phyloP scores from a whole-genome alignment of 306 rosid genomes.

The Ormosia semicastrata region DNA sequence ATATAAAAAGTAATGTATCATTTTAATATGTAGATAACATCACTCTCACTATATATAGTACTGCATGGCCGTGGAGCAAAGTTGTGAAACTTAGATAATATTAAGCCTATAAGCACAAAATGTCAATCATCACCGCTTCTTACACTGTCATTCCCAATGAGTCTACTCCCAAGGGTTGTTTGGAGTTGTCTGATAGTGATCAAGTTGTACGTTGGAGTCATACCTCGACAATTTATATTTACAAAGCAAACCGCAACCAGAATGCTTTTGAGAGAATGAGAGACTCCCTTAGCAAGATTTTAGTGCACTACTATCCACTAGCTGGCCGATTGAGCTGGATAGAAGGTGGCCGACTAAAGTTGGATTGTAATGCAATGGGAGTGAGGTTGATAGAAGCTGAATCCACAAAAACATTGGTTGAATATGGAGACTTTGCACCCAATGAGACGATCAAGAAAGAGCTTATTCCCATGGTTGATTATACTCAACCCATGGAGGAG shows the following conservation, averaged over 20 bases:
- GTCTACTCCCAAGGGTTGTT: neutral
- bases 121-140: conserved; percentile 2
- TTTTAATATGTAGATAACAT: too few species aligned
- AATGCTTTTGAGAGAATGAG: neutral
- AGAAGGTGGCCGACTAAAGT: neutral
- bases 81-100: too few species aligned
- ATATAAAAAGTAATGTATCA: too few species aligned
- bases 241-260: too few species aligned
- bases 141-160: conserved; percentile 3
- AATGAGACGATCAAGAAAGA: neutral
- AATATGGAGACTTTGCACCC: conserved; percentile 18
- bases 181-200: too few species aligned
- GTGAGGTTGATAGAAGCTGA: neutral
- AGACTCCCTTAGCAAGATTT: neutral
- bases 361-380: conserved; percentile 23
- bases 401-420: neutral
- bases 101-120: neutral
- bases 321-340: conserved; percentile 20
- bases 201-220: too few species aligned
- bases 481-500: neutral
- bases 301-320: conserved; percentile 27
- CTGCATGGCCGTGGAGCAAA: too few species aligned
- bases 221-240: too few species aligned
- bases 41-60: too few species aligned
- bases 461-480: conserved; percentile 5